Percentiles rank a stretch among this genome's conserved stretches.
Conservation (phyloP, 169 alveolate species). For the Plasmodium vivax region DNA sequence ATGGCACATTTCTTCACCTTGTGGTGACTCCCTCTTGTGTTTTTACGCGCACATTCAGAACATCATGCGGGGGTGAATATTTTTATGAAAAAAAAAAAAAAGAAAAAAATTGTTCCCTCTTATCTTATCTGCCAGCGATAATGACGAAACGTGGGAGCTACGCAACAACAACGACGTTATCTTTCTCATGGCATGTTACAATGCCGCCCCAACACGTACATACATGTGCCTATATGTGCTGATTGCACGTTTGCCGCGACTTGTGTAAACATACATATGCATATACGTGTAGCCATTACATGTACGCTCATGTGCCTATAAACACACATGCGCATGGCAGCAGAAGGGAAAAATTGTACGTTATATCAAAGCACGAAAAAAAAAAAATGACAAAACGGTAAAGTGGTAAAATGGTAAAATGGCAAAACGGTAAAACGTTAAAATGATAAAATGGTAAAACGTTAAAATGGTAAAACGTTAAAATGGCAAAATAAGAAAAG, state of each 20-base stretch:
- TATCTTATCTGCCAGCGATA: background rate
- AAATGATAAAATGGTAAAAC: background rate
- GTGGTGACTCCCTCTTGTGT: background rate
- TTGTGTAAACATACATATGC: background rate
- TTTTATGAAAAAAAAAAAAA: background rate
- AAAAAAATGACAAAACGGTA: background rate
- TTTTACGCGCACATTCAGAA: background rate
- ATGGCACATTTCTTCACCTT: background rate
- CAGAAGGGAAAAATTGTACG: background rate
- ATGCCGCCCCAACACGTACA: background rate
- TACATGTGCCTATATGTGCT: background rate
- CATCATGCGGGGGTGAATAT: background rate
- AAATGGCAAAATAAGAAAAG: background rate
- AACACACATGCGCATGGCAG: conserved; percentile 10
- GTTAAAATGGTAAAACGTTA: background rate
- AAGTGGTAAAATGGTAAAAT: no score
- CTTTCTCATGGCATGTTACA: background rate
- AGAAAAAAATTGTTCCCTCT: background rate
- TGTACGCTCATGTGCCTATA: background rate
- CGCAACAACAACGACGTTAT: background rate
- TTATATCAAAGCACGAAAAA: background rate
- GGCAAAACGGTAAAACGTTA: no score
- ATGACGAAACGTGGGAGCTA: background rate
- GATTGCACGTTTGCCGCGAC: background rate
- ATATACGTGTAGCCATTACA: background rate